phyloP scores from a whole-genome alignment of 2,329 filamentous ascomycete genomes.

The Trichoderma guizhouense region DNA sequence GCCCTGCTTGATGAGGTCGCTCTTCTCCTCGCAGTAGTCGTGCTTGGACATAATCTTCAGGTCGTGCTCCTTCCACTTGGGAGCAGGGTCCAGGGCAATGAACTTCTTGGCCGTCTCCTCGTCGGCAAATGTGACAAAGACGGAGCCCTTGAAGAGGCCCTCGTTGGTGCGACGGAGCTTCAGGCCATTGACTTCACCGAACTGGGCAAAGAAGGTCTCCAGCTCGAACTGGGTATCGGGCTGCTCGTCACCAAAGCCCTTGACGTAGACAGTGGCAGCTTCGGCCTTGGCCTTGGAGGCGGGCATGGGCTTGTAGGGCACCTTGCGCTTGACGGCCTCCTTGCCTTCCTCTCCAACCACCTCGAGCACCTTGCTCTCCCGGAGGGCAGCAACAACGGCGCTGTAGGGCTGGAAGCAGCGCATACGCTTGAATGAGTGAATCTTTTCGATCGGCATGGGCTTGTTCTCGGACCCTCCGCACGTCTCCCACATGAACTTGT shows the following conservation, averaged over 20 bases:
- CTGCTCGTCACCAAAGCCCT: slow-evolving; percentile 87
- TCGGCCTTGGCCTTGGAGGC: slow-evolving; percentile 64
- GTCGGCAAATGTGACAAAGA: slow-evolving; percentile 87
- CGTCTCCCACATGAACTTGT: slow-evolving; percentile 80
- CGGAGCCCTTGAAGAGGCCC: slow-evolving; percentile 87
- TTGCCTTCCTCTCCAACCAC: slow-evolving; percentile 70
- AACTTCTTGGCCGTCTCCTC: slow-evolving; percentile 80
- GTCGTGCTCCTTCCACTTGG: slow-evolving; percentile 77
- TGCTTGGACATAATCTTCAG: slow-evolving; percentile 84
- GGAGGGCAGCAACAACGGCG: slow-evolving; percentile 78
- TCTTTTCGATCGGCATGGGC: slow-evolving; percentile 71
- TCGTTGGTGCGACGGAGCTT: slow-evolving; percentile 76
- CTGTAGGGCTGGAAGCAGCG: slow-evolving; percentile 85
- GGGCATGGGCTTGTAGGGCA: slow-evolving; percentile 58
- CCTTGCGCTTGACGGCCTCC: slow-evolving; percentile 74
- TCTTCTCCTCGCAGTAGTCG: slow-evolving; percentile 79
- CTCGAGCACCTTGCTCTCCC: slow-evolving; percentile 69
- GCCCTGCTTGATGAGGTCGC: slow-evolving; percentile 66
- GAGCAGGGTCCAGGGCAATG: slow-evolving; percentile 72
- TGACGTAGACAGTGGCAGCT: slow-evolving; percentile 79
- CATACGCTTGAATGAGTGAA: slow-evolving; percentile 94
- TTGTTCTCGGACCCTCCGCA: slow-evolving; percentile 79
- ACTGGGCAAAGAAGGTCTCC: slow-evolving; percentile 83
- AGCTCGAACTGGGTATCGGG: slow-evolving; percentile 87
- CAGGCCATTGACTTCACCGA: slow-evolving; percentile 74